Base-by-base conservation (phyloP, 495 filamentous ascomycete species). In the Chaetomium cochliodes region DNA sequence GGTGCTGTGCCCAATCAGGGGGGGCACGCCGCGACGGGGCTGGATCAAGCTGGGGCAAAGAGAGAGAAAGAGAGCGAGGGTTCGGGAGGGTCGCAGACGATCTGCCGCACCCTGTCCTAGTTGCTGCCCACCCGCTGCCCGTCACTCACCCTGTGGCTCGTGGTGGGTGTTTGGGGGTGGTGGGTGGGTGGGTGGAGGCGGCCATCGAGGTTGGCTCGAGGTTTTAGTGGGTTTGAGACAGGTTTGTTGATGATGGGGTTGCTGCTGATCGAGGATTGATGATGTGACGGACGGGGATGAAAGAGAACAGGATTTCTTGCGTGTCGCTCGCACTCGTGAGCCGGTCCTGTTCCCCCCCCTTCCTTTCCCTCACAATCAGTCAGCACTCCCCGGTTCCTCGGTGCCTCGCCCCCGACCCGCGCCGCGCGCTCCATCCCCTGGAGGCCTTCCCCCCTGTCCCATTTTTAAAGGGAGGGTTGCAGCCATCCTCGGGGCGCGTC, bases 31-130 rank as follows among this genome's bases (percentile, higher is more conserved):
- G 44, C 3, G n/a, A 47, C 5, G 2, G 25, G 22, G 41, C 22
- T 25, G 20, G 44, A 47, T n/a, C 44, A n/a, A n/a, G 13, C 18
- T 13, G 42, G 42, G 13, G 42, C 3, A 20, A 16, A 47, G 16
- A 47, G 44, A 47, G 44, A 7, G 33, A 8, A 16, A 47, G 16
- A 47, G 44, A 47, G 16, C 33, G 33, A 37, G 33, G 33, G 33
- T 37, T 37, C 9, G n/a, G 33, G 13, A 53, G 11, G 53, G 54
- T 62, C 41, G 58, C 66, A 60, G 64, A 49, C 68, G 62, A 69
- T 63, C 62, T 69, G 50, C 66, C 66, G 63, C 66, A 65, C 59
- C 59, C 53, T 49, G 33, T 46, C 46, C 58, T 16, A 16, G 42
- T 30, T 57, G 23, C 16, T 18, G n/a, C n/a, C n/a, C n/a, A n/a